Percentiles rank a stretch among this genome's conserved stretches.
Evolutionary conservation across 2,329 filamentous ascomycete species (phyloP).

Genomic region (Sclerotiophoma versabilis): DNA sequence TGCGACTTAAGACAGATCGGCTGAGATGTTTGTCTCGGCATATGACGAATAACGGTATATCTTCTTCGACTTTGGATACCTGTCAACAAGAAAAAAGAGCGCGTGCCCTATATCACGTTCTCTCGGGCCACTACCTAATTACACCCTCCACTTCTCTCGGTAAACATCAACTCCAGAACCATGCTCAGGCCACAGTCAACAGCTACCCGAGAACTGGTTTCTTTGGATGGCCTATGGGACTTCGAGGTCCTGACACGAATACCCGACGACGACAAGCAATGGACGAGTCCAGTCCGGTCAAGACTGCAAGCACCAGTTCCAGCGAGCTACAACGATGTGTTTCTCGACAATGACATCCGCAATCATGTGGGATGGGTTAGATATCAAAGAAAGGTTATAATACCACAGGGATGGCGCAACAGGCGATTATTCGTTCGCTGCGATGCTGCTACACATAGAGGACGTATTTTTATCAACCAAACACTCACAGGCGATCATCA

Average conservation of each 20-base stretch:
- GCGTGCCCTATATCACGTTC: too few relatives aligned
- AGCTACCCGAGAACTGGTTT: neutral
- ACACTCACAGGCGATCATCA: neutral
- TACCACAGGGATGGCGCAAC: neutral
- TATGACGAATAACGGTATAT: too few relatives aligned
- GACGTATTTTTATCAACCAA: neutral
- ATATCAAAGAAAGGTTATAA: neutral
- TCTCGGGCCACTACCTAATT: too few relatives aligned
- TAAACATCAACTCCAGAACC: too few relatives aligned
- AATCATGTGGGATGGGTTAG: neutral
- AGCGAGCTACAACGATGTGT: neutral
- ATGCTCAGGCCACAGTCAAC: neutral
- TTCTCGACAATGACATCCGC: neutral
- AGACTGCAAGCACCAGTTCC: neutral
- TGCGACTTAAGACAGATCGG: too few relatives aligned
- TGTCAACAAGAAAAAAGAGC: too few relatives aligned
- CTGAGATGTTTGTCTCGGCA: too few relatives aligned
- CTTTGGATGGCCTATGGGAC: neutral
- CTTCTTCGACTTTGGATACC: too few relatives aligned
- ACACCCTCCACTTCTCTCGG: too few relatives aligned
- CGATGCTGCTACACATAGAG: neutral
- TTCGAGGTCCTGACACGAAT: neutral
- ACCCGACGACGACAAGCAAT: neutral
- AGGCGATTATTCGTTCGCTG: neutral
- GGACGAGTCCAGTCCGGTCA: neutral